Base-by-base conservation (phyloP, 805 yeast species). In the Suhomyces xylopsoci region DNA sequence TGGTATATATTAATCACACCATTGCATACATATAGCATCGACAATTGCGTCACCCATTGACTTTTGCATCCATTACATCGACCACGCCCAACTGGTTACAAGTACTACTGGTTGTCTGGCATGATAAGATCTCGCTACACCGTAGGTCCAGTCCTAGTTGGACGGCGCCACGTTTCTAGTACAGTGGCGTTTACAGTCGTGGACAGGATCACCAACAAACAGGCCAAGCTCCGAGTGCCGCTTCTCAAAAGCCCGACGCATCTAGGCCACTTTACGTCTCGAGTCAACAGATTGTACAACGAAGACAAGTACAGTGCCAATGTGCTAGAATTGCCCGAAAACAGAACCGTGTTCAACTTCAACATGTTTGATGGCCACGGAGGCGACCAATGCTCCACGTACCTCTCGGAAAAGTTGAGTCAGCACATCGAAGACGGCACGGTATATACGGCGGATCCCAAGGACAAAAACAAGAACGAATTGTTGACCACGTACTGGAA, bases 301-400 rank as follows among this genome's bases (percentile, higher is more conserved):
- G 98, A 93, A 67, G 99, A 93, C 70, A 74, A 82, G 45, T 87
- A 81, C 67, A 80, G 82, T 49, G 89, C 91, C 19, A 81, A 81
- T 25, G 81, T 89, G 49, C 62, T 90, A 38, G 69, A 74, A 20
- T 36, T 72, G 9, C 51, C 58, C 10, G 60, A 54, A 4, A 56
- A 51, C 25, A 55, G 58, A 22, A 60, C 62, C 9, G 62, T 71
- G 17, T 88, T 93, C 70, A 83, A 82, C 58, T 84, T 89, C 61
- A 82, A 83, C 45, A 79, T 94, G 1, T 91, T 88, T 67, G 99
- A 94, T 70, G 99, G 99, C 8, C 99, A 94, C 70, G 99, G 98
- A 7, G 96, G 97, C 20, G 78, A 76, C 22, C 84, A 85, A 50
- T 89, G 96, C 61, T 78, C 91, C 45, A 77, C 74, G 22, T 87